phyloP scores from a whole-genome alignment of 257 asterid species.

The Nicotiana tomentosiformis region DNA sequence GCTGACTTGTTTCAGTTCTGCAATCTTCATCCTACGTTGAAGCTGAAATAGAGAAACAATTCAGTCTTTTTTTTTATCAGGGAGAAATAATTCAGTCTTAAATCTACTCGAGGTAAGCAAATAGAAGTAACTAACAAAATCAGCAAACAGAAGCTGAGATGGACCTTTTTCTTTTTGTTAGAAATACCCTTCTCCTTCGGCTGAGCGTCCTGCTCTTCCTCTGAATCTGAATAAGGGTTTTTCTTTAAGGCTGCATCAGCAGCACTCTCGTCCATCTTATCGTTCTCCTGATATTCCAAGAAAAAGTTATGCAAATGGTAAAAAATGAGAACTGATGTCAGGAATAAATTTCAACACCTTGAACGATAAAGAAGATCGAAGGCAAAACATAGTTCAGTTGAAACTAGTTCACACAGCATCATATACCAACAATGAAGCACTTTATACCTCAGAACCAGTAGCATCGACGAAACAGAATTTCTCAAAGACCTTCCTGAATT shows the following conservation, averaged over 20 bases:
- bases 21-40: constrained; percentile 93
- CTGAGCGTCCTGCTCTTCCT: constrained; percentile 72
- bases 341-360: neutral
- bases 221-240: constrained; percentile 82
- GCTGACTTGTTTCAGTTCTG: constrained; percentile 76
- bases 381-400: neutral
- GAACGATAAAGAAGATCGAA: neutral
- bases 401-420: neutral
- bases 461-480: constrained; percentile 59
- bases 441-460: constrained; percentile 60
- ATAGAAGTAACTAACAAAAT: neutral
- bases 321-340: neutral
- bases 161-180: constrained; percentile 93
- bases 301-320: neutral
- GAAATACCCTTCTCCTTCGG: constrained; percentile 78
- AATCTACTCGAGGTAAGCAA: neutral
- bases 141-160: neutral
- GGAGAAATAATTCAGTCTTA: constrained; percentile 15
- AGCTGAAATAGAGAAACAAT: constrained; percentile 38
- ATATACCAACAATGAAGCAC: neutral
- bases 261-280: constrained; percentile 52
- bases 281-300: constrained; percentile 47
- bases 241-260: constrained; percentile 54
- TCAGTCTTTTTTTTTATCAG: neutral
- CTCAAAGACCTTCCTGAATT: constrained; percentile 81